Evolutionary conservation across 2,329 filamentous ascomycete species (phyloP), one percentile per base, ranked within the genome.

Genomic region (Clarireedia monteithiana): DNA sequence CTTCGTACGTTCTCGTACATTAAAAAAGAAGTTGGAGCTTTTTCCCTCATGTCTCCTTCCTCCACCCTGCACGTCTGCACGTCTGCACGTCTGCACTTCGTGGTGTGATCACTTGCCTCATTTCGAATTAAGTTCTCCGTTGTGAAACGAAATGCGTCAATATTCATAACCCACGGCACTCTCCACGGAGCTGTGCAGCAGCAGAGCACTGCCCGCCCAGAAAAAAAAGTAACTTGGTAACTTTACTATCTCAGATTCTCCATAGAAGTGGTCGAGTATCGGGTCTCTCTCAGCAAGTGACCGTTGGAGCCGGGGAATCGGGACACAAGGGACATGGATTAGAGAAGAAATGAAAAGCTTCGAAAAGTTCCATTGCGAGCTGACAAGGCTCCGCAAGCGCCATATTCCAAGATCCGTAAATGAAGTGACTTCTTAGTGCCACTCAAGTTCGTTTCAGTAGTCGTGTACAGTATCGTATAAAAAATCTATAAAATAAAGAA

Each of bases 281-380:
- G 36, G 46, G 46, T 44, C 38, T 55, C 46, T 50, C 20, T 44
- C 20, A 39, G 12, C 17, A 44, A 42, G 36, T 26, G 27, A 55
- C 46, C 45, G 52, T 50, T 55, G 45, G 47, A 34, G 52, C 46
- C 52, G 52, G 46, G 46, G 46, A 50, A 55, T 50, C 26, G 38
- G 46, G 34, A 42, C 36, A 44, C 26, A 55, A 55, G 52, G 46
- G 27, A 50, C 52, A 55, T 50, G 52, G 52, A 55, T 55, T 55
- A 50, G 36, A 55, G 52, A 55, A 55, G 46, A 55, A 50, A 55
- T 55, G 52, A 55, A 14, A 54, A 55, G 46, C 52, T 55, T 55
- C 52, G 36, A 55, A 20, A 55, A 44, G 46, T 50, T 50, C 45
- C 36, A 54, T 54, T 23, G 10, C 15, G 9, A 17, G n/a, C 20